Base-by-base conservation (phyloP, 768 basidiomycete genomes). In the Amanita pseudoporphyria region DNA sequence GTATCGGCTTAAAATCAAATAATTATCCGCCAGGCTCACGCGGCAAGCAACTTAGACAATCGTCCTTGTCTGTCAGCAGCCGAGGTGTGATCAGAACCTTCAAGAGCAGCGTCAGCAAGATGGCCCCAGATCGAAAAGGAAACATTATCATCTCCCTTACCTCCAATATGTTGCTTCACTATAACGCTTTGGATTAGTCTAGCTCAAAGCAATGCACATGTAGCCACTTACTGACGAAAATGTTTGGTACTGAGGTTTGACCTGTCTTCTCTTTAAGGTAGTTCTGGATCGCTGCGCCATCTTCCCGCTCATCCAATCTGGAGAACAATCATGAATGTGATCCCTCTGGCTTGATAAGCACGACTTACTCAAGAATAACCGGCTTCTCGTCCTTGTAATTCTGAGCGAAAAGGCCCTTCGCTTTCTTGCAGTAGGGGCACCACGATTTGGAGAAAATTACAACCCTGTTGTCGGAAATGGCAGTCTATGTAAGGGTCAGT, bases 211-310 rank as follows among this genome's bases (percentile, higher is more conserved):
- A 6, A 31, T n/a, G 30, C 28, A 33, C 22, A 12, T 21, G 12
- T 22, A 21, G 5, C 7, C 45, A 68, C 72, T 72, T 52, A 87
- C 84, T 75, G 59, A 90, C 74, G 67, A 87, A 91, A 51, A 87
- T 72, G 59, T 80, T 85, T 26, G 88, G 88, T 5, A 91, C 88
- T 9, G 82, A 83, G 18, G 76, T 63, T 56, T 84, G 87, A 0
- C 72, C 72, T 0, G 84, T 85, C 73, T 79, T 83, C 56, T 74
- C 48, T 2, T 9, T 18, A 3, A 92, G 70, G 57, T 88, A 89
- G 18, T 64, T 57, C 59, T 91, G 88, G 49, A 90, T 86, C 0
- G 58, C 78, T 14, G 53, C 14, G 9, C 78, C 84, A 32, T 90
- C 81, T 0, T 77, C 68, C 26, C 66, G 66, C 44, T 69, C 54